Evolutionary conservation across 306 rosid species (phyloP), one percentile per base, ranked within the genome.

Genomic region (Bauhinia variegata): DNA sequence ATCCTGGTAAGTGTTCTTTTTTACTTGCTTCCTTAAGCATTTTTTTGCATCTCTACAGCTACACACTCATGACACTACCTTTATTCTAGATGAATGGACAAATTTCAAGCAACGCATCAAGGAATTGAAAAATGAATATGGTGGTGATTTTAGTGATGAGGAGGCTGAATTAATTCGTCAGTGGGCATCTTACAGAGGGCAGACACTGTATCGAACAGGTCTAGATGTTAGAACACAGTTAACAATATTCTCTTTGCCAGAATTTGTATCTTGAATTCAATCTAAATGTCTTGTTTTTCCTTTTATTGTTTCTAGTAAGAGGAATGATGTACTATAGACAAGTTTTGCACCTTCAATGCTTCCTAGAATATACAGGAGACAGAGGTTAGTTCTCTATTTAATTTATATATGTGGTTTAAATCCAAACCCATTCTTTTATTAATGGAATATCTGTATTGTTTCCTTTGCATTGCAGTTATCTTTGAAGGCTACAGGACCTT

Each of bases 181-280:
- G 49, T 93, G 99, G 99, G 99, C 88, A 64, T 93, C 99, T 78
- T 90, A 75, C 77, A 88, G 99, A 70, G 99, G 92, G 62, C 99
- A 93, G 79, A 90, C 99, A 72, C 96, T 93, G 60, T 86, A 76
- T 80, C 87, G 97, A 74, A 93, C 99, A 86, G 98, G 98, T 89
- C 42, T 68, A 77, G 71, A 73, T 70, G 78, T 32, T 43, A 74
- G 68, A 79, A 77, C 51, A 41, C 66, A 23, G 17, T 51, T 31
- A 60, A 51, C 51, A 42, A 13, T 57, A 18, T 10, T 65, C 18
- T 39, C 62, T 37, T 31, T 74, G 8, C 14, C 47, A 59, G 46
- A 36, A 60, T 63, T 50, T n/a, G n/a, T n/a, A n/a, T n/a, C n/a
- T n/a, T n/a, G n/a, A n/a, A 48, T 34, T 37, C 44, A 75, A 74